These are phyloP conservation scores for Ustilago curta DNA, from an alignment of 1,284 basidiomycete species.

Conservation along the genomic window DNA sequence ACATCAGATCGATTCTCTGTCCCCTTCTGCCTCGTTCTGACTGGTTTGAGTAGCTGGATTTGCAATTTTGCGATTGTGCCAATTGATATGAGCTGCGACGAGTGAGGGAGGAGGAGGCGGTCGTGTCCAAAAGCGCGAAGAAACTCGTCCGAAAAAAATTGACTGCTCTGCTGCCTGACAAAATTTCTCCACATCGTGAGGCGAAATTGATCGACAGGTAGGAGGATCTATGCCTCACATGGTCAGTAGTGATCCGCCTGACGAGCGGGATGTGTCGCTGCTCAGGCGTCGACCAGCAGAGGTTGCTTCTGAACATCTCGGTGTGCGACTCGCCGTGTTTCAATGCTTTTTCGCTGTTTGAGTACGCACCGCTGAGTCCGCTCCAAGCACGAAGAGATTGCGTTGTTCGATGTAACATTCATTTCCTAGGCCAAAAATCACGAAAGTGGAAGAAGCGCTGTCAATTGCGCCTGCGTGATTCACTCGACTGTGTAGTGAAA, in stretches of 20 bases:
- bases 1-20: too few species aligned
- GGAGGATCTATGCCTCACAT: background rate
- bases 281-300: background rate
- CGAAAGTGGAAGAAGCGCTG: background rate
- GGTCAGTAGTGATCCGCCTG: background rate
- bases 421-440: background rate
- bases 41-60: too few species aligned
- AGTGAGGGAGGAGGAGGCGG: slow-evolving; percentile 1
- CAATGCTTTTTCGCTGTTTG: background rate
- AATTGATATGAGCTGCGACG: slow-evolving; percentile 2
- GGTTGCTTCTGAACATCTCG: background rate
- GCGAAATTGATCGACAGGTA: background rate
- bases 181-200: background rate
- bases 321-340: background rate
- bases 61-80: too few species aligned
- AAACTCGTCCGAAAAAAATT: background rate
- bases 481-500: too few species aligned
- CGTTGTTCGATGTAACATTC: background rate
- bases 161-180: slow-evolving; percentile 5
- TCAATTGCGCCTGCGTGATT: too few species aligned
- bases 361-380: background rate
- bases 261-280: background rate
- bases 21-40: too few species aligned
- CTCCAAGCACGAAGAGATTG: background rate
- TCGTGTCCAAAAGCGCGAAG: slow-evolving; percentile 16